These are phyloP conservation scores for Grosmannia penicillata DNA, from an alignment of 2,329 filamentous ascomycete genomes.

Conservation along the genomic window DNA sequence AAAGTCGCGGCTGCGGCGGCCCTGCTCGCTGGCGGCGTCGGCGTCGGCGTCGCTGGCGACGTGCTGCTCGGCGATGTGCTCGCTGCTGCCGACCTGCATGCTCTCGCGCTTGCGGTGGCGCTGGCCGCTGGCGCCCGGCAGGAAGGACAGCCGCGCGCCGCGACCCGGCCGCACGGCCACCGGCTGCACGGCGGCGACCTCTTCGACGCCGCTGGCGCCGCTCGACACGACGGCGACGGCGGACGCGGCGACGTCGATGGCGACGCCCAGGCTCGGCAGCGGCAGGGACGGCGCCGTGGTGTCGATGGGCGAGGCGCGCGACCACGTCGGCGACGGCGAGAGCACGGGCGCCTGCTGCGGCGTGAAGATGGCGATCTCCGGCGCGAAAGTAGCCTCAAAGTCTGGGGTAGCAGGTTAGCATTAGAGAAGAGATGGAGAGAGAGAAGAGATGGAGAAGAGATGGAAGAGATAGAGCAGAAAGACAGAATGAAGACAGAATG, in stretches of 20 bases:
- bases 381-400: slow-evolving; percentile 47
- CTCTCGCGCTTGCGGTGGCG: slow-evolving; percentile 10
- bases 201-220: slow-evolving; percentile 18
- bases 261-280: too few relatives aligned
- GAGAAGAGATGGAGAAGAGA: too few relatives aligned
- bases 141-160: slow-evolving; percentile 40
- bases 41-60: slow-evolving; percentile 13
- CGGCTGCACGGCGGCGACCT: slow-evolving; percentile 33
- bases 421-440: too few relatives aligned
- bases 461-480: too few relatives aligned
- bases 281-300: slow-evolving; percentile 14
- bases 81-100: slow-evolving; percentile 6
- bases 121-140: slow-evolving; percentile 25
- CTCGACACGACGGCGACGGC: background rate
- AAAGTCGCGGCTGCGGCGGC: slow-evolving; percentile 10
- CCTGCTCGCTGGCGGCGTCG: slow-evolving; percentile 15
- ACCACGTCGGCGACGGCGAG: slow-evolving; percentile 28
- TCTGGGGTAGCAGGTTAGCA: slow-evolving; percentile 27
- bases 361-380: slow-evolving; percentile 49
- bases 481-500: too few relatives aligned
- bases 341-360: slow-evolving; percentile 28
- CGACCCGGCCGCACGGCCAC: slow-evolving; percentile 34
- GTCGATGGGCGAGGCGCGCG: slow-evolving; percentile 31
- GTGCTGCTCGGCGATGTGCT: slow-evolving; percentile 3
- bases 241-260: too few relatives aligned